Evolutionary conservation across 306 rosid genomes (phyloP), one percentile per base, ranked within the genome.

Genomic region (Cicer yamashitae): DNA sequence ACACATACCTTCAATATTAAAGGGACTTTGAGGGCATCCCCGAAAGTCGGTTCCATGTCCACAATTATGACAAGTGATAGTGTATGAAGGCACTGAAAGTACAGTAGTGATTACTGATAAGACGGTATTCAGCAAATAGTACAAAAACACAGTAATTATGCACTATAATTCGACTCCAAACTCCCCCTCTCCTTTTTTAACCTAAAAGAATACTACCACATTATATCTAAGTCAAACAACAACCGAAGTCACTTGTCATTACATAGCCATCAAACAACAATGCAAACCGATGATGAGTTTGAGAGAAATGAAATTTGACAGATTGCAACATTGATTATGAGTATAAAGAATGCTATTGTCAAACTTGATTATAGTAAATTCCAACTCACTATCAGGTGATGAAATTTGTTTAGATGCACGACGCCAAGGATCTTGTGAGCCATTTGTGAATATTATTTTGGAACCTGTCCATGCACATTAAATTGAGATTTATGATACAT

Each of bases 391-490:
- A 76, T 94, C 86, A 40, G 94, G 86, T 14, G 97, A 82, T 70
- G 98, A 87, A 53, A 46, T 83, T 83, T 90, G 97, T 81, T 91
- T 94, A 6, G 98, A 90, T 8, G 98, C 98, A 50, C 70, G 96
- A 64, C 98, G 98, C 98, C 98, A 94, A 10, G 98, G 98, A 81
- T 94, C 98, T 82, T 94, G 98, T 6, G 98, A 94, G 69, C 98
- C 97, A 79, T 94, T 94, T 76, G 91, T 72, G 74, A 94, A 94
- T 34, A 94, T 66, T 81, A 94, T 91, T 79, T 90, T 94, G 30
- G 97, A 83, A 70, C 98, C 98, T 94, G 88, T 76, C 57, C 81
- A 73, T 66, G 73, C 47, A 81, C 40, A 50, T 79, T 71, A 67
- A 57, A 59, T 59, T 34, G 34, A 25, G 34, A 25, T 25, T 25